phyloP scores from a whole-genome alignment of 169 alveolate genomes.

The Cytauxzoon felis region DNA sequence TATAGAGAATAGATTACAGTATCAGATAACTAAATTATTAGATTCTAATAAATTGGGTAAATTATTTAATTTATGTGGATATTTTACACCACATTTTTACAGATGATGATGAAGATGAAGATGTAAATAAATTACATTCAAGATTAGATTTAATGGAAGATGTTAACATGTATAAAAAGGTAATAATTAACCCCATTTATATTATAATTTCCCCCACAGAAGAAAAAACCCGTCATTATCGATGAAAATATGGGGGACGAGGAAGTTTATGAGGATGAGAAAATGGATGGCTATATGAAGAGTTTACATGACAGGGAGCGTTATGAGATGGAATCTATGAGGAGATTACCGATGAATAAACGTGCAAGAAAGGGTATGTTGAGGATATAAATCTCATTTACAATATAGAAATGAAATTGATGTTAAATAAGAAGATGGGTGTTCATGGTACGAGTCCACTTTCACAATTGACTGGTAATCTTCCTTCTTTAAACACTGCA shows the following conservation, averaged over 20 bases:
- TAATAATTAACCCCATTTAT: no score
- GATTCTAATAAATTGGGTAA: not conserved
- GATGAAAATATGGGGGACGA: not conserved
- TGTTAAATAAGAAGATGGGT: constrained; percentile 1
- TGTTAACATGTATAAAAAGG: constrained; percentile 7
- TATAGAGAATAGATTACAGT: constrained; percentile 63
- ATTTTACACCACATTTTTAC: not conserved
- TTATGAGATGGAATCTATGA: constrained; percentile 59
- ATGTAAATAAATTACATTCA: not conserved
- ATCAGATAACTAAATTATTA: constrained; percentile 58
- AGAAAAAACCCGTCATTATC: no score
- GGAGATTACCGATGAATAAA: constrained; percentile 49
- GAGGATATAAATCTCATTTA: not conserved
- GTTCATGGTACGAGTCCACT: not conserved
- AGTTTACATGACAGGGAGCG: constrained; percentile 36
- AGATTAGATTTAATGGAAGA: constrained; percentile 24
- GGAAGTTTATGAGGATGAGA: constrained; percentile 6
- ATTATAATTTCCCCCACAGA: no score
- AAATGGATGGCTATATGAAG: constrained; percentile 25
- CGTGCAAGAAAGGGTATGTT: constrained; percentile 35
- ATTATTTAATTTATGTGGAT: not conserved
- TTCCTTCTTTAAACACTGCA: not conserved
- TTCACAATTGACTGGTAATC: not conserved
- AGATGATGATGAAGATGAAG: no score
- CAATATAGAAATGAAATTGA: constrained; percentile 11